These are phyloP conservation scores for Erysimum cheiranthoides DNA, from an alignment of 345 rosid species.

Conservation along the genomic window DNA sequence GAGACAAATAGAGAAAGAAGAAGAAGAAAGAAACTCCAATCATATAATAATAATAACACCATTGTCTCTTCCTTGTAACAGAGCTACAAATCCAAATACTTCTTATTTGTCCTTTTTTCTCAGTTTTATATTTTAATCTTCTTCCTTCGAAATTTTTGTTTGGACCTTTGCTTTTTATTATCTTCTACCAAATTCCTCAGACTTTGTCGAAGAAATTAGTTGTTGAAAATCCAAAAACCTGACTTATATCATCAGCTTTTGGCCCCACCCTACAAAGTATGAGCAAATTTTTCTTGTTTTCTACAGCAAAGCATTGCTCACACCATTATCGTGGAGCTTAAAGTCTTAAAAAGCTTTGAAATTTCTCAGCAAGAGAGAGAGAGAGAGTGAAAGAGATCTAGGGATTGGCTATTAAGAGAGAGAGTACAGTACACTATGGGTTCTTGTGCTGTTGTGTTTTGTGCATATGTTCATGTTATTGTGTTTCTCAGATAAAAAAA, in stretches of 20 bases:
- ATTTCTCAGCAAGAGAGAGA: slow-evolving; percentile 12
- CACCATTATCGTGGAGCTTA: slow-evolving; percentile 47
- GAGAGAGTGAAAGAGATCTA: slow-evolving; percentile 33
- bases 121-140: slow-evolving; percentile 18
- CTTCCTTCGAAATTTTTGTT: slow-evolving; percentile 2
- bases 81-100: slow-evolving; percentile 36
- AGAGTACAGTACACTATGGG: slow-evolving; percentile 26
- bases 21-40: slow-evolving; percentile 39
- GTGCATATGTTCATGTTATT: slow-evolving; percentile 50
- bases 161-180: slow-evolving; percentile 24
- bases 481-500: slow-evolving; percentile 38
- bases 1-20: slow-evolving; percentile 29
- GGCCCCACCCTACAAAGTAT: slow-evolving; percentile 34
- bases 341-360: slow-evolving; percentile 42
- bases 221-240: slow-evolving; percentile 27
- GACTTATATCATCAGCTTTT: slow-evolving; percentile 32
- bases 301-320: slow-evolving; percentile 48
- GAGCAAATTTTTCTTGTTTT: slow-evolving; percentile 40
- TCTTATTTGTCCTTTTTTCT: slow-evolving; percentile 38
- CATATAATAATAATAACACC: slow-evolving; percentile 37
- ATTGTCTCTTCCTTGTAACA: slow-evolving; percentile 41
- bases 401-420: slow-evolving; percentile 42
- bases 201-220: slow-evolving; percentile 32
- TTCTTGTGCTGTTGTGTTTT: slow-evolving; percentile 48
- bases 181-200: slow-evolving; percentile 31